phyloP scores from a whole-genome alignment of 148 eudicot species.

The Heliosperma pusillum region DNA sequence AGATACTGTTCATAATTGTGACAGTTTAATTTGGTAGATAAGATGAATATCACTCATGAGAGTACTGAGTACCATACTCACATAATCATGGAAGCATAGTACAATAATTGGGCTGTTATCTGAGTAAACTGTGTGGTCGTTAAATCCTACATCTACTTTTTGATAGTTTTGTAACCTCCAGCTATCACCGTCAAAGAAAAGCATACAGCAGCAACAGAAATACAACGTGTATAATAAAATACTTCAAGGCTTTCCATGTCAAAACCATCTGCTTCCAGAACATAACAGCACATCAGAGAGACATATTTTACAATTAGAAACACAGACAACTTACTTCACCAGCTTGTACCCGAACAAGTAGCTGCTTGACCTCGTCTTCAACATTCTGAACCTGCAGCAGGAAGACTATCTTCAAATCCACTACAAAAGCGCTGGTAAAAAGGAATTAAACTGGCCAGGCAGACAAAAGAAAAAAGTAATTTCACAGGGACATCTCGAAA shows the following conservation, averaged over 20 bases:
- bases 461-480: background rate
- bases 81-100: no score
- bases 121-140: no score
- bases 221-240: background rate
- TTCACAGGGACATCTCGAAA: background rate
- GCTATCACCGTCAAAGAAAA: background rate
- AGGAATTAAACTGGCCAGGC: background rate
- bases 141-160: no score
- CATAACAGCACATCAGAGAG: conserved; percentile 1
- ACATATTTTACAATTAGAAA: background rate
- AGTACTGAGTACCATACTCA: no score
- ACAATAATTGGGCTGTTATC: no score
- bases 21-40: no score
- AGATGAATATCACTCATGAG: no score
- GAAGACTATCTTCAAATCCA: conserved; percentile 1
- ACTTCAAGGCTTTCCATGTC: background rate
- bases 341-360: conserved; percentile 54
- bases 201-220: background rate
- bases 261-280: background rate
- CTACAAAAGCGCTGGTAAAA: background rate
- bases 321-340: conserved; percentile 46
- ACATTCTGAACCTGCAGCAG: conserved; percentile 53
- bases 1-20: no score
- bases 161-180: conserved; percentile 1
- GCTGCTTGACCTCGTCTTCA: conserved; percentile 53